These are phyloP conservation scores for Emmonsiellopsis sp. DNA, from an alignment of 2,329 filamentous ascomycete genomes.

Conservation along the genomic window DNA sequence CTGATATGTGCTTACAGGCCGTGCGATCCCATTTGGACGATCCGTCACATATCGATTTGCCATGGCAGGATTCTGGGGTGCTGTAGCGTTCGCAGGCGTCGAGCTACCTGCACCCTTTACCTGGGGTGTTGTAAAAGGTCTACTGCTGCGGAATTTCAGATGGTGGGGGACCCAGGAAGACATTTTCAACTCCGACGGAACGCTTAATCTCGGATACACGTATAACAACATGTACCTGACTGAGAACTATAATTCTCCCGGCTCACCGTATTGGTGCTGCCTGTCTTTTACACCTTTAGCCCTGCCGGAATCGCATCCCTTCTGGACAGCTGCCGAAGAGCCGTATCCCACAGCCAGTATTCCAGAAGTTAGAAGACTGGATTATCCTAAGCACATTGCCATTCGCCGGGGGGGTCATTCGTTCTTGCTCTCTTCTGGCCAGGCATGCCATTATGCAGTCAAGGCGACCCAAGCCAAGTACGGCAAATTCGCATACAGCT, in stretches of 20 bases:
- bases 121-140: conserved; percentile 71
- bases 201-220: conserved; percentile 65
- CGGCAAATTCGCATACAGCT: conserved; percentile 68
- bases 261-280: conserved; percentile 67
- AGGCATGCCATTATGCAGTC: conserved; percentile 75
- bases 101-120: conserved; percentile 62
- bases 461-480: conserved; percentile 77
- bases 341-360: conserved; percentile 47
- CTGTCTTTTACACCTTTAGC: conserved; percentile 67
- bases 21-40: conserved; percentile 67
- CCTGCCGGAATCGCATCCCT: conserved; percentile 59
- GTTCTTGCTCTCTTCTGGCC: conserved; percentile 66
- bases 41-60: conserved; percentile 76
- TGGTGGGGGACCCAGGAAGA: conserved; percentile 71
- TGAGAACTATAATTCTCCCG: conserved; percentile 76
- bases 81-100: conserved; percentile 65
- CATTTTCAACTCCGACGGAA: conserved; percentile 67
- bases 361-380: conserved; percentile 51
- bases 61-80: conserved; percentile 77
- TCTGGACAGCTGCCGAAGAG: conserved; percentile 64
- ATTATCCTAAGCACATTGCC: conserved; percentile 65
- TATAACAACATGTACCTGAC: conserved; percentile 76
- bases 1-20: conserved; percentile 26
- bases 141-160: conserved; percentile 62
- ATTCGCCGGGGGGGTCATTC: conserved; percentile 64